These are phyloP conservation scores for Lycium ferocissimum DNA, from an alignment of 257 asterid species.

Conservation along the genomic window DNA sequence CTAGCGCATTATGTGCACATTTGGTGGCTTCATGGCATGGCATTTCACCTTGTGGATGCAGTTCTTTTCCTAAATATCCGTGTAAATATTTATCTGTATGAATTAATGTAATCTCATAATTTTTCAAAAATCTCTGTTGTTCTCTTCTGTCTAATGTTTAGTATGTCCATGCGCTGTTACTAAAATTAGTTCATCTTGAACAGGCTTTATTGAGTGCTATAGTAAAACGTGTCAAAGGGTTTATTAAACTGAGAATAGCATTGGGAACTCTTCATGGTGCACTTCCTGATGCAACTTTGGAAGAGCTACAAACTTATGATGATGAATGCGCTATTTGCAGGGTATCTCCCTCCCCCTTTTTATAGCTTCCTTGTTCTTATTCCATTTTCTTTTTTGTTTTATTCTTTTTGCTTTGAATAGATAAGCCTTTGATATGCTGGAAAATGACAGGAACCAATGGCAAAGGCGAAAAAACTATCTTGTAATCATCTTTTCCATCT, in stretches of 20 bases:
- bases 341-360: slow-evolving; percentile 51
- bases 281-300: slow-evolving; percentile 88
- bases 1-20: slow-evolving; percentile 85
- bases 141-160: slow-evolving; percentile 26
- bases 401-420: slow-evolving; percentile 35
- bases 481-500: slow-evolving; percentile 95
- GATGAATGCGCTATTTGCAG: slow-evolving; percentile 98
- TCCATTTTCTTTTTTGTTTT: background rate
- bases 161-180: slow-evolving; percentile 19
- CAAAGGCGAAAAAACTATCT: slow-evolving; percentile 89
- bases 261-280: slow-evolving; percentile 92
- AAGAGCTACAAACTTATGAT: slow-evolving; percentile 81
- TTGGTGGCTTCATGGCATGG: slow-evolving; percentile 99
- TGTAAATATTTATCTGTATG: slow-evolving; percentile 53
- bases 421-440: slow-evolving; percentile 36
- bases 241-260: slow-evolving; percentile 76
- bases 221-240: slow-evolving; percentile 77
- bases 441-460: slow-evolving; percentile 87
- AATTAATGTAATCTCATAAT: slow-evolving; percentile 22
- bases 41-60: slow-evolving; percentile 91
- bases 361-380: slow-evolving; percentile 3
- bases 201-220: slow-evolving; percentile 91
- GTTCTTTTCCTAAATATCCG: slow-evolving; percentile 89
- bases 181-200: slow-evolving; percentile 34
- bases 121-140: slow-evolving; percentile 18